These are phyloP conservation scores for Paspalum notatum DNA, from an alignment of 176 grass and related monocot species.

Conservation along the genomic window DNA sequence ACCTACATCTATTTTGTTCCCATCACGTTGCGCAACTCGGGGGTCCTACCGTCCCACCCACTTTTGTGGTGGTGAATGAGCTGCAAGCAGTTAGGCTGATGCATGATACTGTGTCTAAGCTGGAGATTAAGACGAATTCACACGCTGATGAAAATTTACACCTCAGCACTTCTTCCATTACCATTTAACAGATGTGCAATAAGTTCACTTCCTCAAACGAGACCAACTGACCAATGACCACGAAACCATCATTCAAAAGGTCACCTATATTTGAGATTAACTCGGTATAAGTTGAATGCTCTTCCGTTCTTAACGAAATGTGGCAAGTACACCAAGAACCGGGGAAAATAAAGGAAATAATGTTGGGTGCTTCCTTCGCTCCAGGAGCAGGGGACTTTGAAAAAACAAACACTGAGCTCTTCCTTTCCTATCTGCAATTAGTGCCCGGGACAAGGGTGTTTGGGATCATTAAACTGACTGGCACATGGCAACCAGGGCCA, in stretches of 20 bases:
- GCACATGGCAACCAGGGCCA: constrained; percentile 22
- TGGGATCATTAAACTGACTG: constrained; percentile 16
- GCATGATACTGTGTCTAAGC: too few relatives aligned
- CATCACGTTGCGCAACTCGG: too few relatives aligned
- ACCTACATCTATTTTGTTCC: too few relatives aligned
- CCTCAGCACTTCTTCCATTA: constrained; percentile 39
- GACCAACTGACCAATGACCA: background rate
- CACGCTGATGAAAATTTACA: constrained; percentile 27
- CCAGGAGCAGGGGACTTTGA: constrained; percentile 33
- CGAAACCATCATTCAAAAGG: constrained; percentile 29
- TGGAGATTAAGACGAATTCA: background rate
- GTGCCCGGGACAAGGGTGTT: constrained; percentile 21
- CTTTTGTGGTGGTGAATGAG: too few relatives aligned
- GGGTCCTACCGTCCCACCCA: too few relatives aligned
- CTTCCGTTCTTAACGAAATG: constrained; percentile 36
- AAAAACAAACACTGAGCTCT: constrained; percentile 53
- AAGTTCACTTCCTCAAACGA: constrained; percentile 11
- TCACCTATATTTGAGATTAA: constrained; percentile 51
- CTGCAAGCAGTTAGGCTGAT: too few relatives aligned
- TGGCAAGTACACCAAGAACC: constrained; percentile 25
- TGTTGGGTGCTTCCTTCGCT: constrained; percentile 40
- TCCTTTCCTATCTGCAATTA: constrained; percentile 60
- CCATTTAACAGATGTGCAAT: background rate
- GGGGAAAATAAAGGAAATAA: constrained; percentile 20
- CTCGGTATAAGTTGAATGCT: constrained; percentile 50